Evolutionary conservation across 1,284 basidiomycete genomes (phyloP), one percentile per base, ranked within the genome.

Genomic region (Apiotrichum gracile): DNA sequence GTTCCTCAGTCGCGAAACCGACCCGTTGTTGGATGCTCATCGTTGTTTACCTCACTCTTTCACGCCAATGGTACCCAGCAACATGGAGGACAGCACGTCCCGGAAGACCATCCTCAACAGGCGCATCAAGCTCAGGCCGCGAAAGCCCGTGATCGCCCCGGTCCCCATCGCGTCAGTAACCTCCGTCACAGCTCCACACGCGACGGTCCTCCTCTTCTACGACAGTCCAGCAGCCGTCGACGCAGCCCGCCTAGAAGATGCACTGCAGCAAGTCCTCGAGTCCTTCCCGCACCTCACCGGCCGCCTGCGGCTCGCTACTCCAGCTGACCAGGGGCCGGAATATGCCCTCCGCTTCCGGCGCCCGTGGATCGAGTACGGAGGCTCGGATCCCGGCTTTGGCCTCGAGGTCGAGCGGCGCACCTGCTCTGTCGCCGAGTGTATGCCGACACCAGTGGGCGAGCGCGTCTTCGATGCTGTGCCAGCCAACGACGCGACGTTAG

Each of bases 201-300:
- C 52, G 1, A 34, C 49, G 2, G 35, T 25, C 2, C 46, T 57
- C 1, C 40, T 57, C 8, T 22, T 57, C 27, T 57, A 53, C 40
- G n/a, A n/a, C n/a, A 13, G 37, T 16, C 19, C 40, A 2, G 5
- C 7, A 3, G 46, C 39, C 9, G 49, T 65, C 2, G 49, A 66
- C 9, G 47, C 61, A 35, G 51, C 58, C 1, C 21, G 46, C 3
- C 67, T 77, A 22, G 29, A 49, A 2, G 5, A 10, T 9, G 73
- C 75, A 9, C 63, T 78, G 8, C 49, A 52, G n/a, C 40, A 44
- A 16, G 72, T 72, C 5, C 61, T 78, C 38, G 55, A 65, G 42
- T 57, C 60, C 2, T 79, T 78, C 55, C 75, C 78, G 2, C 76
- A 77, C 38, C 77, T 73, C 68, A 60, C 70, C 2, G 78, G 77